Conservation (phyloP, 2,329 filamentous ascomycete species). For the Fusarium sp. region DNA sequence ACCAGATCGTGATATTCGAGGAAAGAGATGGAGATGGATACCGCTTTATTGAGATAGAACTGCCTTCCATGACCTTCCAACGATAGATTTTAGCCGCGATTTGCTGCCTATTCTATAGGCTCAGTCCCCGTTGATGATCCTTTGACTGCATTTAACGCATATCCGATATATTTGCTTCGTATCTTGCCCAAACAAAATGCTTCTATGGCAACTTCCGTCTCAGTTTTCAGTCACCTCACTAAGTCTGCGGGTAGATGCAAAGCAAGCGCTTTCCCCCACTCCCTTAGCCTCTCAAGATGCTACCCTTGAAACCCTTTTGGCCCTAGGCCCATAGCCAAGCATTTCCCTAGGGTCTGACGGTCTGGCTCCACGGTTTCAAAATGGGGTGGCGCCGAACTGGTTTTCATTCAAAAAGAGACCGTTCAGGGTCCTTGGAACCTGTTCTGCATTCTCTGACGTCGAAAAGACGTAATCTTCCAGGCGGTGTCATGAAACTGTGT, state of each 20-base stretch:
- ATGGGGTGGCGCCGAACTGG: slow-evolving; percentile 10
- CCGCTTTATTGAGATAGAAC: neutral
- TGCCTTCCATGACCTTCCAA: neutral
- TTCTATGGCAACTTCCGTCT: neutral
- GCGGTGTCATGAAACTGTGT: neutral
- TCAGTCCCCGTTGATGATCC: neutral
- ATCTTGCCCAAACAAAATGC: neutral
- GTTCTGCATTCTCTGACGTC: slow-evolving; percentile 24
- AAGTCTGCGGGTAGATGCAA: neutral
- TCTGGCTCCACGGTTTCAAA: slow-evolving; percentile 5
- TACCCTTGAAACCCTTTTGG: slow-evolving; percentile 17
- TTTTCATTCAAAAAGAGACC: neutral
- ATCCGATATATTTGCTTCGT: neutral
- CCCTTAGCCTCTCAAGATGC: neutral
- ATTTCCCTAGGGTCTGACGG: slow-evolving; percentile 3
- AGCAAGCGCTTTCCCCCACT: neutral
- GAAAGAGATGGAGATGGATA: neutral
- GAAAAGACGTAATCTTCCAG: slow-evolving; percentile 24
- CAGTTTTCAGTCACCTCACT: neutral
- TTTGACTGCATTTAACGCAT: neutral
- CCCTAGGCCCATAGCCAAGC: slow-evolving; percentile 3
- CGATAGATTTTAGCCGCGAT: neutral
- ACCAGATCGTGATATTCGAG: neutral
- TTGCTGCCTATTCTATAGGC: neutral
- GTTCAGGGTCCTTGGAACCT: slow-evolving; percentile 19